Evolutionary conservation across 2,329 filamentous ascomycete genomes (phyloP).

Genomic region (Chaetomiaceae sp.): DNA sequence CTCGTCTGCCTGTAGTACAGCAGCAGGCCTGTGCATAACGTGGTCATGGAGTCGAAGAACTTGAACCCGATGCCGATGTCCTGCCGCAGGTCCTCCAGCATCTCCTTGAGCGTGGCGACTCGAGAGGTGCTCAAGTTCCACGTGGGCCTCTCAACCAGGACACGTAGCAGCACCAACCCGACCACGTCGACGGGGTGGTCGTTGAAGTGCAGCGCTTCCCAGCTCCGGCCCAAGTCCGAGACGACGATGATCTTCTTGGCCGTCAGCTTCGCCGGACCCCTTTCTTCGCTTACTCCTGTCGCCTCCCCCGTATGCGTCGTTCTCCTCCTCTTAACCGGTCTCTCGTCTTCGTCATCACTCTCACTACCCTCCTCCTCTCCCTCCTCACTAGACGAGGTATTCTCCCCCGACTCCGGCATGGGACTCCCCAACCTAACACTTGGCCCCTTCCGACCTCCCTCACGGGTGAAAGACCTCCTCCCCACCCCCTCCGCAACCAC

Average conservation of each 20-base stretch:
- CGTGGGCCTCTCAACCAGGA: neutral
- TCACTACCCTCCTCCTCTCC: neutral
- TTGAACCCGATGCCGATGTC: neutral
- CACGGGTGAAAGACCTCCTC: too few relatives aligned
- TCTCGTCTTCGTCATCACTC: neutral
- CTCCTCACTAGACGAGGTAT: neutral
- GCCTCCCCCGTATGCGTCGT: too few relatives aligned
- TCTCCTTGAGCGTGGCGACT: neutral
- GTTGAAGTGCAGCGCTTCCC: neutral
- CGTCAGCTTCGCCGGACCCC: neutral
- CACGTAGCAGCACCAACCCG: constrained; percentile 7
- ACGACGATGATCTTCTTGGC: neutral
- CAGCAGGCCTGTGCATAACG: neutral
- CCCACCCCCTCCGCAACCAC: neutral
- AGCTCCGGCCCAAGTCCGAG: neutral
- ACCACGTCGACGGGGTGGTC: constrained; percentile 9
- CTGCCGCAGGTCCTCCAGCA: neutral
- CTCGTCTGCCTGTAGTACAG: neutral
- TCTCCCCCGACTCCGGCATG: neutral
- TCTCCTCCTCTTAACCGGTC: neutral
- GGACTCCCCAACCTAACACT: neutral
- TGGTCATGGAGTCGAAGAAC: neutral
- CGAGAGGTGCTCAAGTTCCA: neutral
- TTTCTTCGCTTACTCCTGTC: neutral
- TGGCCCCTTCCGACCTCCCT: neutral